A percentile compares a stretch with the other conserved stretches of the same genome.
Evolutionary conservation across 2,329 filamentous ascomycete species (phyloP).

Genomic region (Exophiala calicioides): DNA sequence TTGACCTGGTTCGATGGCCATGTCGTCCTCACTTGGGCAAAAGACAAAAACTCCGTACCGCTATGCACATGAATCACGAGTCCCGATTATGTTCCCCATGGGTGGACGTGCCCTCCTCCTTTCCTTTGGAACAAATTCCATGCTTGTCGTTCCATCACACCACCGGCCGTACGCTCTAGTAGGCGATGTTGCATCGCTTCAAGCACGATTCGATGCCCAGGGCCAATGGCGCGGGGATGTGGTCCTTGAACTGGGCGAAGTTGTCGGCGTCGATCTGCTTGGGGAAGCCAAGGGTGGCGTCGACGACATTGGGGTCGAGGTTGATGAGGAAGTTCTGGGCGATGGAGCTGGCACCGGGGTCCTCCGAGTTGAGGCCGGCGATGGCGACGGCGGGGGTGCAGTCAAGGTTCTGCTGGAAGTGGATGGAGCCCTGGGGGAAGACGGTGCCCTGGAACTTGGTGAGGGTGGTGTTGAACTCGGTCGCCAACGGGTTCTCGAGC

Average conservation of each 20-base stretch:
- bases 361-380: conserved; percentile 46
- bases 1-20: no score
- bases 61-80: no score
- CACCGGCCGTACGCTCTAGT: no score
- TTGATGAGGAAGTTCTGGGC: conserved; percentile 52
- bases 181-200: conserved; percentile 26
- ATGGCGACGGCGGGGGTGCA: conserved; percentile 49
- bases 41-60: no score
- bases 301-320: conserved; percentile 49
- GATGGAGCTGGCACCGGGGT: conserved; percentile 42
- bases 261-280: conserved; percentile 29
- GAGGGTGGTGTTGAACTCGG: conserved; percentile 44
- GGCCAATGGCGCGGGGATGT: conserved; percentile 26
- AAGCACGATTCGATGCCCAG: conserved; percentile 30
- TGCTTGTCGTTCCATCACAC: no score
- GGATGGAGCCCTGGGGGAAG: conserved; percentile 49
- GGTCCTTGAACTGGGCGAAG: conserved; percentile 28
- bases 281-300: conserved; percentile 38
- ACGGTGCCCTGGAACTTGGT: conserved; percentile 49
- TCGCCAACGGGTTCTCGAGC: conserved; percentile 47
- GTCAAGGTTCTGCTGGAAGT: conserved; percentile 52
- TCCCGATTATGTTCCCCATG: no score
- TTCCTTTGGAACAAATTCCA: no score
- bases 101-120: no score
- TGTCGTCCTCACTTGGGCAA: no score